Base-by-base conservation (phyloP, 441 rosid species). In the Eutrema salsugineum region DNA sequence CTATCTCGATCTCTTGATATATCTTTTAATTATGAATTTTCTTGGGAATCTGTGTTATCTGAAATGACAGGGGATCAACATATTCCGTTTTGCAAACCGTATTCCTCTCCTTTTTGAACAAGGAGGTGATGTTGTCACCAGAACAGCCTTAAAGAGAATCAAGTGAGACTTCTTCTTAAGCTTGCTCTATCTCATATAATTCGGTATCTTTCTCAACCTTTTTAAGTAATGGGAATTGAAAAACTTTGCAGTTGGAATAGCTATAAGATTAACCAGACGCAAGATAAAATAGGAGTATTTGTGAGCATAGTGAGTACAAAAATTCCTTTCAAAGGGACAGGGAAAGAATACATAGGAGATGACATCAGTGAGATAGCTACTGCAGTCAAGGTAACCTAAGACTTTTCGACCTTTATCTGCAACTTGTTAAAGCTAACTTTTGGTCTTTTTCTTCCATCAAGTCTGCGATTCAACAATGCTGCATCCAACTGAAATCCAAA, bases 71-170 rank as follows among this genome's bases (percentile, higher is more conserved):
- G 98, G 98, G 14, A 69, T 95, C 78, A 95, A 95, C 79, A 85
- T 95, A 55, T 92, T 95, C 63, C 92, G 99, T 36, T 92, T 91
- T 85, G 99, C 98, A 71, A 92, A 95, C 60, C 91, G 99, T 63
- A 95, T 92, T 70, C 98, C 97, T 3, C 99, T 95, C 72, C 96
- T 95, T 33, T 95, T 95, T 76, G 99, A 95, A 84, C 99, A 95
- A 89, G 99, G 99, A 59, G 99, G 88, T 73, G 99, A 95, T 78
- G 99, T 95, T 77, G 99, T 91, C 62, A 95, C 99, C 50, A 84
- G 98, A 78, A 92, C 97, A 56, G 94, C 96, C 53, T 80, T 86
- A 28, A 95, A 91, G 84, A 89, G 99, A 89, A 95, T 95, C 84
- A 88, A 82, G 99, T 95, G 83, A 82, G 87, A 65, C 57, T 67